Base-by-base conservation (phyloP, 805 yeast genomes). In the Kluyveromyces dobzhanskii region DNA sequence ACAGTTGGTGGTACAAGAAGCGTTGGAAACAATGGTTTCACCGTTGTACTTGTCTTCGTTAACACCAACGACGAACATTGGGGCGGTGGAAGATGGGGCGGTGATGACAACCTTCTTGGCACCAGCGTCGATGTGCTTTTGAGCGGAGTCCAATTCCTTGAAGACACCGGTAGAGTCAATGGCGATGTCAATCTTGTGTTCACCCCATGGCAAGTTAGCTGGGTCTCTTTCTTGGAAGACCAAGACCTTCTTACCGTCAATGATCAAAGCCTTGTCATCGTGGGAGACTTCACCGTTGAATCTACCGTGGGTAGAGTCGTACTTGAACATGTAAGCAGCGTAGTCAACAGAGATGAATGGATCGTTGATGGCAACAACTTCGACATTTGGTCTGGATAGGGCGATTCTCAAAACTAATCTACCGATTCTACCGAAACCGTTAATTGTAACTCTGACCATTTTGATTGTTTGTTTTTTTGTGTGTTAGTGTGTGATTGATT, bases 391-490 rank as follows among this genome's bases (percentile, higher is more conserved):
- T 73, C 80, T 74, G 42, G 58, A 31, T 51, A 75, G 63, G 48
- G 80, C 80, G 48, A 76, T 65, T 75, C 83, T 75, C 56, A 75
- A 61, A 47, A 76, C 83, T 55, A 76, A 69, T 69, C 83, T 74
- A 57, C 83, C 83, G 59, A 76, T 76, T 69, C 83, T 72, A 60
- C 83, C 83, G 74, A 76, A 76, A 56, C 83, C 83, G 74, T 76
- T 76, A 63, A 78, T 76, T 66, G 83, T 80, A 65, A 78, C 69
- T 44, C 54, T 57, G 42, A 56, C 56, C 58, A 54, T 56, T 46
- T 43, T 51, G 30, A 9, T 32, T 38, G 39, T 29, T 40, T 36
- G 43, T 23, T 37, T 23, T 11, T 18, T 16, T 41, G 17, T 19
- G 16, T 37, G 38, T 32, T 39, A 38, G 40, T 38, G 37, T 27